Evolutionary conservation across 176 grass and related monocot genomes (phyloP).

Genomic region (Cymbopogon citratus): DNA sequence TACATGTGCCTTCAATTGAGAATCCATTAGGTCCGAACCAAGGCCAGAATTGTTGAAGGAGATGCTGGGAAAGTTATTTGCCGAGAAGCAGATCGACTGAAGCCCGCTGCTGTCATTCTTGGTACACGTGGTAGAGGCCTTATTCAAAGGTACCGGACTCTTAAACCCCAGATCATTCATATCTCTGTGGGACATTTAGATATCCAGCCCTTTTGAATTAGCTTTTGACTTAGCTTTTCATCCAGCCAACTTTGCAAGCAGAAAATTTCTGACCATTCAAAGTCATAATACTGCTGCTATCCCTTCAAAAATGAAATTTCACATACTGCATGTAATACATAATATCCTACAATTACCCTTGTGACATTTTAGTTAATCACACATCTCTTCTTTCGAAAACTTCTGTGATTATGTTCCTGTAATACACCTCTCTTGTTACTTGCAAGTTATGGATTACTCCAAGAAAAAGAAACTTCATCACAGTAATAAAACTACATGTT

Average conservation of each 20-base stretch:
- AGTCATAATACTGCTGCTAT: background rate
- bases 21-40: constrained; percentile 58
- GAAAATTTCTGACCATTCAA: background rate
- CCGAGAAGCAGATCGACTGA: constrained; percentile 61
- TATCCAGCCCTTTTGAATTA: background rate
- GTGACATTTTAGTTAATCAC: background rate
- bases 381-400: background rate
- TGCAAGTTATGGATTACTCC: background rate
- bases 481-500: background rate
- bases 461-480: background rate
- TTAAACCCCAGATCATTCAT: background rate
- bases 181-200: background rate
- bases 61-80: constrained; percentile 79
- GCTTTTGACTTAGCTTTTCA: background rate
- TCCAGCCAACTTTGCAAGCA: background rate
- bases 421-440: background rate
- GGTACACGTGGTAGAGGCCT: constrained; percentile 69
- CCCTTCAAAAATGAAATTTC: constrained; percentile 10
- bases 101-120: constrained; percentile 77
- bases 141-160: constrained; percentile 51
- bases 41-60: constrained; percentile 67
- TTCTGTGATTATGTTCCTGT: background rate
- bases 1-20: background rate
- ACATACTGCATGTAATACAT: background rate
- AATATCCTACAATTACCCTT: background rate